Evolutionary conservation across 768 basidiomycete genomes (phyloP), one percentile per base, ranked within the genome.

Genomic region (Lactifluus piperatus): DNA sequence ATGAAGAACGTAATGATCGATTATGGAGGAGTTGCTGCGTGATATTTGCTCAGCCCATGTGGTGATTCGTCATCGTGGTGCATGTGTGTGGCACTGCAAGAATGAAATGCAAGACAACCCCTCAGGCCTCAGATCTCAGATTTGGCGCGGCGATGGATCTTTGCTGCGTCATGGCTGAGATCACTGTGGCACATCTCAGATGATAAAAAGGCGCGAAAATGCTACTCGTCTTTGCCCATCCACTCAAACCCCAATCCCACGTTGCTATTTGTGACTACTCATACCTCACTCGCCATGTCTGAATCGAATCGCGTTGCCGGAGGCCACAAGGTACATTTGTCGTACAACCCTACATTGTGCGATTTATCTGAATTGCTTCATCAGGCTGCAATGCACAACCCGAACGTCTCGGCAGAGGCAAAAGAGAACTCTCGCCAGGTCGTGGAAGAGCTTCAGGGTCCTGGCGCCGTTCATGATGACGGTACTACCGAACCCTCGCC

Each of bases 341-440:
- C 9, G 9, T 22, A 3, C 24, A 4, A 7, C 10, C 26, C 32
- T n/a, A n/a, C n/a, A n/a, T n/a, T n/a, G n/a, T n/a, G n/a, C n/a
- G n/a, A n/a, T n/a, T n/a, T n/a, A n/a, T n/a, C n/a, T 11, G n/a
- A n/a, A n/a, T 34, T 11, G 5, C 1, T 22, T 20, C 18, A 10
- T 50, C 41, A 70, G 69, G 69, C 70, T 6, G 66, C 65, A 18
- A 51, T 71, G 51, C 65, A 69, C 57, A 71, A 71, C 64, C 69
- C 66, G 11, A 67, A 67, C 55, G 65, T 68, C 60, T 70, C 70
- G 2, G 66, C 69, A 0, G 68, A 70, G 62, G 69, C 70, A 14
- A 71, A 72, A 58, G 70, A 71, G 48, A 66, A 68, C 49, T 67
- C 69, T 4, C 68, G 67, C 18, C 58, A 66, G 46, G 61, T 62